phyloP scores from a whole-genome alignment of 805 yeast genomes.

The Zygosaccharomyces bisporus region DNA sequence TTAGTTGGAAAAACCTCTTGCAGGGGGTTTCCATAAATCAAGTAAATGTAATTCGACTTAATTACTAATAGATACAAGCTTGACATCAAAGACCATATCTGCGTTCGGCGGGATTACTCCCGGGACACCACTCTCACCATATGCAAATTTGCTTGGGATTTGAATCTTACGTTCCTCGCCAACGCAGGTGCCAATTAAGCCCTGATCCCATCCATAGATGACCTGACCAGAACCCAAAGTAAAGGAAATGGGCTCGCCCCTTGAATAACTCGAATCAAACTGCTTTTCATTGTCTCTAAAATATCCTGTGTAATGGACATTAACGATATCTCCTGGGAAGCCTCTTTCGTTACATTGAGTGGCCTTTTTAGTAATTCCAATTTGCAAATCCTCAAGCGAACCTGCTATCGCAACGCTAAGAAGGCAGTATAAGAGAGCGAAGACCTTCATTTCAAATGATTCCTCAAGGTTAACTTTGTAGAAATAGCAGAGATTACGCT shows the following conservation, averaged over 20 bases:
- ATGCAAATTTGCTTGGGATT: constrained; percentile 75
- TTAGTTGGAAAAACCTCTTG: too few species aligned
- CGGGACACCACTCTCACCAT: constrained; percentile 74
- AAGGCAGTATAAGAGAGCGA: constrained; percentile 3
- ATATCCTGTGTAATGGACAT: constrained; percentile 76
- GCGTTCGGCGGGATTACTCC: constrained; percentile 77
- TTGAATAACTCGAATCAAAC: constrained; percentile 67
- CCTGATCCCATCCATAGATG: constrained; percentile 89
- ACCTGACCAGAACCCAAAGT: constrained; percentile 76
- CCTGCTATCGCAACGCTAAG: constrained; percentile 22
- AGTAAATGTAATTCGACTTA: neutral
- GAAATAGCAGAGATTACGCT: too few species aligned
- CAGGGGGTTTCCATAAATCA: too few species aligned
- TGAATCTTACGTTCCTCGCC: constrained; percentile 79
- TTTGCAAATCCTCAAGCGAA: constrained; percentile 27
- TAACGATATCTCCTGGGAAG: constrained; percentile 59
- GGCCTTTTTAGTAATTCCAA: constrained; percentile 47
- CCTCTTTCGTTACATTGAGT: constrained; percentile 59
- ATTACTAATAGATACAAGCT: constrained; percentile 23
- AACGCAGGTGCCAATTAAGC: constrained; percentile 75
- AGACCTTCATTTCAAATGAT: too few species aligned
- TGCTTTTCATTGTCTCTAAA: constrained; percentile 58
- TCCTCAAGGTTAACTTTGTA: too few species aligned
- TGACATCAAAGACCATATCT: constrained; percentile 45
- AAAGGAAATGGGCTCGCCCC: constrained; percentile 68